These are phyloP conservation scores for Cichorium intybus DNA, from an alignment of 140 eudicot genomes.

Conservation along the genomic window DNA sequence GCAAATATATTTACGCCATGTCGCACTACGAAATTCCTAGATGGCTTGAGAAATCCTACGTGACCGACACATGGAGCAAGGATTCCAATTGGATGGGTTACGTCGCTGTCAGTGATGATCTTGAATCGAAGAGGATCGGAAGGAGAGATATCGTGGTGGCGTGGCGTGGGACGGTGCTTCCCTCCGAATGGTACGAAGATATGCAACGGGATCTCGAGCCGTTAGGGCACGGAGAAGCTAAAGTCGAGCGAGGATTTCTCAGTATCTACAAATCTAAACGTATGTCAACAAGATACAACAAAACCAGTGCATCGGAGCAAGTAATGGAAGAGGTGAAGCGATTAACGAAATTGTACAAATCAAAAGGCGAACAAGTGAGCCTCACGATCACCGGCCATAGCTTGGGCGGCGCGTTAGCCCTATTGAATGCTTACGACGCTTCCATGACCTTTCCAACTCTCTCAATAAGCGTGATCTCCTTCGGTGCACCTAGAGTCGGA, in stretches of 20 bases:
- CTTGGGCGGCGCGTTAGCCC: conserved; percentile 75
- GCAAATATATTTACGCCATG: conserved; percentile 69
- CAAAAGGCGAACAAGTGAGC: conserved; percentile 55
- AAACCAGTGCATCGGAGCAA: conserved; percentile 69
- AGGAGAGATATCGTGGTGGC: conserved; percentile 53
- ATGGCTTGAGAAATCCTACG: conserved; percentile 66
- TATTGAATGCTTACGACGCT: conserved; percentile 64
- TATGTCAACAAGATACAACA: conserved; percentile 45
- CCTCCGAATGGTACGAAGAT: conserved; percentile 75
- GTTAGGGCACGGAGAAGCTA: conserved; percentile 54
- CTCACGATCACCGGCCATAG: conserved; percentile 84
- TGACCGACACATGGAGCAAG: conserved; percentile 68
- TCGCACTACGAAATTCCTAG: conserved; percentile 55
- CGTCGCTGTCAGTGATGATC: conserved; percentile 58
- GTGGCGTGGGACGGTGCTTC: conserved; percentile 69
- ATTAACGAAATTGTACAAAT: conserved; percentile 36
- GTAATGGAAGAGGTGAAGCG: conserved; percentile 50
- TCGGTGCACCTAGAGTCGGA: conserved; percentile 82
- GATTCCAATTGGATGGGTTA: conserved; percentile 79
- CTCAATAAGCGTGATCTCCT: conserved; percentile 60
- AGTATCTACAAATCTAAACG: conserved; percentile 62
- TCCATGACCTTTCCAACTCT: conserved; percentile 37
- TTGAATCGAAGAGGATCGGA: conserved; percentile 47
- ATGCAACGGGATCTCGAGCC: conserved; percentile 59
- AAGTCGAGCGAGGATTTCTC: conserved; percentile 70